Evolutionary conservation across 192 early-diverging fungal genomes (phyloP), one percentile per base, ranked within the genome.

Genomic region (Coemansia sp.): DNA sequence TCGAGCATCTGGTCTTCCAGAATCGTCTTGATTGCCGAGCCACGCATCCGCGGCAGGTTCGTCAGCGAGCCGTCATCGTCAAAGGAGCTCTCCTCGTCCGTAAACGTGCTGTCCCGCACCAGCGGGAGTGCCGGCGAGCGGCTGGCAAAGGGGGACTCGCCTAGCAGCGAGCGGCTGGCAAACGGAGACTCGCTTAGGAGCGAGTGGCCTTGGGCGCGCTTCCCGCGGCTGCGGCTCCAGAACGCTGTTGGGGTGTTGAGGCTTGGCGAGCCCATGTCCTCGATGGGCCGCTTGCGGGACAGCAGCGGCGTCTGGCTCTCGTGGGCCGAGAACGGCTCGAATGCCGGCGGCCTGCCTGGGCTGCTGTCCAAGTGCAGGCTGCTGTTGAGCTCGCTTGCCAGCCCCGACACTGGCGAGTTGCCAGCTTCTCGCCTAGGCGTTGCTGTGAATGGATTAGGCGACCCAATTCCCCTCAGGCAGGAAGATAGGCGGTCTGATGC

Each of bases 61-160:
- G 62, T 70, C 50, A 77, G 53, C 23, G 68, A 70, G 10, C 63
- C 68, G 37, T 70, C 68, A 15, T 66, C 62, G 47, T 70, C 73
- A 44, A 70, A 65, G 3, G 68, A 65, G 45, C 55, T 70, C 42
- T 77, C 68, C 63, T 76, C 66, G 37, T 76, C 72, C 13, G 53
- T 55, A 23, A 54, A 40, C 16, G 33, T 19, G 60, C 52, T 43
- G 43, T 73, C 71, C 15, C 63, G 63, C 11, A 53, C 23, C 35
- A 74, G 64, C 53, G 61, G 43, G 21, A 50, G 38, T 38, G 39
- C 15, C 30, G 33, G 18, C 18, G 7, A 18, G 20, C 55, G 41
- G 10, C 45, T 42, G 14, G 53, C 48, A 0, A 36, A 39, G 4
- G 60, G 47, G 10, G 61, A 59, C 23, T 39, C 55, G 13, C 30